Percentiles rank a stretch among this genome's conserved stretches.
phyloP scores from a whole-genome alignment of 202 grass and related monocot species.

The Zoysia matrella region DNA sequence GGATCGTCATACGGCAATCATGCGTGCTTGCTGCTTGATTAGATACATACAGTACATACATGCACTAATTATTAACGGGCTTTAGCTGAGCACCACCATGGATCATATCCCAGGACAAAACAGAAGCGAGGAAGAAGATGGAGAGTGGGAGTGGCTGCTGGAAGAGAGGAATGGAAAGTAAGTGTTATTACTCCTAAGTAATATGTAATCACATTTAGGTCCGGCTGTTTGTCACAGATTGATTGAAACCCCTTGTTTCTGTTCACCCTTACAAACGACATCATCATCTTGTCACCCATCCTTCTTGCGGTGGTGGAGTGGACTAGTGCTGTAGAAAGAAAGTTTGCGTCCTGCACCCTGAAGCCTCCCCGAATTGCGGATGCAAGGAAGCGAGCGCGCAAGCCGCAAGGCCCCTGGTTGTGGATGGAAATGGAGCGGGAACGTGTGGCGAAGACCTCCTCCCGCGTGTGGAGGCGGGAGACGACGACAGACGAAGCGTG shows the following conservation, averaged over 20 bases:
- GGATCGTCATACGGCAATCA: constrained; percentile 39
- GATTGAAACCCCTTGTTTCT: neutral
- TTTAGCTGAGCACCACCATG: constrained; percentile 2
- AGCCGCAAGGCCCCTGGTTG: too few relatives aligned
- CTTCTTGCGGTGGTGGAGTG: neutral
- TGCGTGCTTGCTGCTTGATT: constrained; percentile 23
- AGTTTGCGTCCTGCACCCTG: too few relatives aligned
- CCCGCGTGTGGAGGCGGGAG: too few relatives aligned
- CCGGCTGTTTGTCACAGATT: neutral
- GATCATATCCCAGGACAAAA: constrained; percentile 36
- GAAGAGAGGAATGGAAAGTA: neutral
- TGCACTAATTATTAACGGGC: neutral
- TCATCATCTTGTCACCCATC: neutral
- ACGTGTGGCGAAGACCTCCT: too few relatives aligned
- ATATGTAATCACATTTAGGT: constrained; percentile 56
- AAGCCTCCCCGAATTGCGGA: too few relatives aligned
- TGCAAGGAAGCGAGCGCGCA: too few relatives aligned
- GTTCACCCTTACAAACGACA: neutral
- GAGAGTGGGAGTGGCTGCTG: neutral
- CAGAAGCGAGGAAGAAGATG: constrained; percentile 26
- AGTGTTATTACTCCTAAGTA: neutral
- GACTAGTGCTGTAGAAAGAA: too few relatives aligned
- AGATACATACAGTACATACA: neutral
- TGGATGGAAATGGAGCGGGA: too few relatives aligned
- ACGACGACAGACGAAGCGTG: too few relatives aligned